Base-by-base conservation (phyloP, 2,329 filamentous ascomycete species). In the Cordyceps javanica region DNA sequence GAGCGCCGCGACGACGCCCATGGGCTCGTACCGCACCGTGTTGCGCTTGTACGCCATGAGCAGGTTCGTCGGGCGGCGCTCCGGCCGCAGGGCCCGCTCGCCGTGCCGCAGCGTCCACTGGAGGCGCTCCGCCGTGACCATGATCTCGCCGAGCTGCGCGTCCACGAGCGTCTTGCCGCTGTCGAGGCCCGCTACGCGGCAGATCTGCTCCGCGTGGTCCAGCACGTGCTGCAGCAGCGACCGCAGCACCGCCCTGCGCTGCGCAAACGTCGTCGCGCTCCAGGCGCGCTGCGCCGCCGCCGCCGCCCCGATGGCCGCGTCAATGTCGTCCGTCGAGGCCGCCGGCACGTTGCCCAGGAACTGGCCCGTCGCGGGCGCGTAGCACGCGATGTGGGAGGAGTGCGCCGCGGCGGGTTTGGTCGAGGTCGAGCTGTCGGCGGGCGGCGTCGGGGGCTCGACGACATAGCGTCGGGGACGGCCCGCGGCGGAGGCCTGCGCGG, bases 31-130 rank as follows among this genome's bases (percentile, higher is more conserved):
- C 51, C 82, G 77, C 28, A 99, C 91, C 61, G 86, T 87, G 69
- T 97, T 97, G 70, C 83, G 85, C 80, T 99, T 99, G 75, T 97
- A 97, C 74, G 86, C 83, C 91, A 99, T 95, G 62, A 99, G 81
- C 46, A 96, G 79, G 71, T 95, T 97, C 1, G 91, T 96, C 5
- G 92, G 91, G 55, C 94, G 81, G 50, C 77, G 77, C 62, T 88
- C 87, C 0, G 90, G 83, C 36, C 73, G 73, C 63, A 99, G 74
- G 0, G 91, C 89, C 66, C 83, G 84, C 72, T 97, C 92, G 65
- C 94, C 94, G 72, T 99, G 91, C 62, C 86, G 78, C 61, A 97
- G 87, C 3, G 91, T 96, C 94, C 94, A 99, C 68, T 89, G 87
- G 60, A 99, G 80, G 77, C 96, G 97, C 78, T 97, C 94, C 0